Conservation (phyloP, 2,329 filamentous ascomycete genomes). For the Whalleya microplaca region DNA sequence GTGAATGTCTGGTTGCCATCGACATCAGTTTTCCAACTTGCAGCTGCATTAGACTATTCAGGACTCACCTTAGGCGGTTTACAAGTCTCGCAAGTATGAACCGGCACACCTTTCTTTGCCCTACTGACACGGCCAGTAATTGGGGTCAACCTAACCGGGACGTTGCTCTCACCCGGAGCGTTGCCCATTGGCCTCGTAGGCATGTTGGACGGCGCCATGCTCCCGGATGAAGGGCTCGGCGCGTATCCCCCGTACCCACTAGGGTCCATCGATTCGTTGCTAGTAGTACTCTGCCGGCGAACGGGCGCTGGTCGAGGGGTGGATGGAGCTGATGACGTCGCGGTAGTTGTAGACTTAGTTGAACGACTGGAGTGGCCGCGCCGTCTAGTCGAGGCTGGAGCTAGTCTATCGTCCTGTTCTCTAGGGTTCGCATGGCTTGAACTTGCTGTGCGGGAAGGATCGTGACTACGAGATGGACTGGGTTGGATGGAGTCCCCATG, state of each 20-base stretch:
- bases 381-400: slow-evolving; percentile 41
- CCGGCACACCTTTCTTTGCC: slow-evolving; percentile 62
- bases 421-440: slow-evolving; percentile 46
- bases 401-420: slow-evolving; percentile 39
- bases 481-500: slow-evolving; percentile 44
- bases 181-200: slow-evolving; percentile 48
- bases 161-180: slow-evolving; percentile 38
- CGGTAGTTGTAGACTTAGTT: slow-evolving; percentile 35
- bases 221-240: slow-evolving; percentile 41
- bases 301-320: slow-evolving; percentile 35
- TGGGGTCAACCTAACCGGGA: slow-evolving; percentile 56
- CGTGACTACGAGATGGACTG: slow-evolving; percentile 41
- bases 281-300: slow-evolving; percentile 49
- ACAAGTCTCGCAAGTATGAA: slow-evolving; percentile 58
- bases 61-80: slow-evolving; percentile 53
- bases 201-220: slow-evolving; percentile 34
- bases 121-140: slow-evolving; percentile 61
- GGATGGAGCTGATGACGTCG: slow-evolving; percentile 35
- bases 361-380: slow-evolving; percentile 40
- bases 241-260: slow-evolving; percentile 38
- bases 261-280: slow-evolving; percentile 55
- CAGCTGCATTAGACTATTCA: neutral
- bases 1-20: slow-evolving; percentile 57
- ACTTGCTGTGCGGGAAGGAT: slow-evolving; percentile 41
- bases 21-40: slow-evolving; percentile 18